Percentiles rank a stretch among this genome's conserved stretches.
Conservation (phyloP, 2,329 filamentous ascomycete genomes). For the Allantophomopsis cytisporea region DNA sequence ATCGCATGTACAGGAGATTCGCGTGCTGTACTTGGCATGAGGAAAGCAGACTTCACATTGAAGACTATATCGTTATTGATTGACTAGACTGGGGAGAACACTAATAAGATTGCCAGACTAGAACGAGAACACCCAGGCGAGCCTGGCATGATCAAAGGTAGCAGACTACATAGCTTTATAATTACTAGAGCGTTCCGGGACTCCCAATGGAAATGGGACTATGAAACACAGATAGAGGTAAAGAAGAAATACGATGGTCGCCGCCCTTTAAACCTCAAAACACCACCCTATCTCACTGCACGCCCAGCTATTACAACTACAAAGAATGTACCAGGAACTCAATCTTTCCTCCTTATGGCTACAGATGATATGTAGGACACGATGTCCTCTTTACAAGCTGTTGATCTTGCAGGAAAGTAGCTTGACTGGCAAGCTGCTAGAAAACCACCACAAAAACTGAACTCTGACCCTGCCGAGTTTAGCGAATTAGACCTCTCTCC, state of each 20-base stretch:
- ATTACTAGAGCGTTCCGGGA: slow-evolving; percentile 58
- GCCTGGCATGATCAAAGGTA: slow-evolving; percentile 33
- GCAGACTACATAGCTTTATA: slow-evolving; percentile 45
- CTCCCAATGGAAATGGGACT: slow-evolving; percentile 52
- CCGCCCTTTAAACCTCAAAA: slow-evolving; percentile 19
- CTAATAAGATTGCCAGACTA: slow-evolving; percentile 40
- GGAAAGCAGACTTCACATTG: slow-evolving; percentile 21
- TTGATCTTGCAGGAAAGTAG: slow-evolving; percentile 30
- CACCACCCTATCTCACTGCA: slow-evolving; percentile 56
- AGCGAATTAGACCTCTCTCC: neutral
- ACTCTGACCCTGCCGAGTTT: neutral
- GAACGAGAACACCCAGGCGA: slow-evolving; percentile 47
- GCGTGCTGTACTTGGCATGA: slow-evolving; percentile 44
- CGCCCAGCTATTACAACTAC: slow-evolving; percentile 49
- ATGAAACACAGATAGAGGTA: slow-evolving; percentile 29
- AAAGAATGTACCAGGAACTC: slow-evolving; percentile 28
- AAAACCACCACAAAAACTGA: neutral
- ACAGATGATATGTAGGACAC: slow-evolving; percentile 55
- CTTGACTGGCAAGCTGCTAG: neutral
- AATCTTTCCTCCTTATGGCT: slow-evolving; percentile 51
- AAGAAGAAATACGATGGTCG: slow-evolving; percentile 28
- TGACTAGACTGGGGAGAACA: slow-evolving; percentile 54
- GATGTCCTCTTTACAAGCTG: slow-evolving; percentile 41
- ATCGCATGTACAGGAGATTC: slow-evolving; percentile 58
- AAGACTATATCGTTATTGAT: slow-evolving; percentile 37